phyloP scores from a whole-genome alignment of 2,329 filamentous ascomycete genomes.

The Dendrostoma leiphaemia region DNA sequence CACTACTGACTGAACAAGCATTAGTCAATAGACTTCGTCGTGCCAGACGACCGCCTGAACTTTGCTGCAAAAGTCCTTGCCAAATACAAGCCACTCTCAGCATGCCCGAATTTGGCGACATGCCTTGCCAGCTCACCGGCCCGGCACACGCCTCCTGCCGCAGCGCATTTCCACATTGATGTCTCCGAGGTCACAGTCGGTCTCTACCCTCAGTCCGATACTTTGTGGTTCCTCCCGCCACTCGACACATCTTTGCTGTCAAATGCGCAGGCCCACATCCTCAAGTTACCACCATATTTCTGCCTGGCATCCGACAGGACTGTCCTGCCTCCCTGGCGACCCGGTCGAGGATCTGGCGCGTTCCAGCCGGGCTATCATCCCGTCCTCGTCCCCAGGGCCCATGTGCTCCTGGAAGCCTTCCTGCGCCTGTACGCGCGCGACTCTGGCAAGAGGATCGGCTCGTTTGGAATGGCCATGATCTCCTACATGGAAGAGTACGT shows the following conservation, averaged over 20 bases:
- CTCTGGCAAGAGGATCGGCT: constrained; percentile 18
- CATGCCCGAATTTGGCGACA: constrained; percentile 16
- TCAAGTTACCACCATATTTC: constrained; percentile 17
- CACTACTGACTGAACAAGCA: constrained; percentile 1
- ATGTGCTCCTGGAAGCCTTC: constrained; percentile 26
- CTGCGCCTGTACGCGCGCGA: constrained; percentile 25
- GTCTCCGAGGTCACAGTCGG: constrained; percentile 22
- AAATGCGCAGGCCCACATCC: not conserved
- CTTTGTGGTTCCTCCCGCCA: constrained; percentile 25
- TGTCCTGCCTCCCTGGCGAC: constrained; percentile 23
- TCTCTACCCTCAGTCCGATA: constrained; percentile 24
- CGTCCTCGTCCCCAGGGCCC: constrained; percentile 22
- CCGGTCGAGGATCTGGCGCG: constrained; percentile 20
- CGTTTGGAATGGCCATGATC: constrained; percentile 24
- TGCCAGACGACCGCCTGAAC: constrained; percentile 20
- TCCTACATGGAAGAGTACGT: constrained; percentile 25
- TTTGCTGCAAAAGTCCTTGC: constrained; percentile 14
- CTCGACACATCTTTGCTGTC: constrained; percentile 19
- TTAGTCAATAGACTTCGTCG: constrained; percentile 24
- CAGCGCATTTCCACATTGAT: constrained; percentile 18
- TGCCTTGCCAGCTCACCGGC: constrained; percentile 19
- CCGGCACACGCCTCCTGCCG: constrained; percentile 20
- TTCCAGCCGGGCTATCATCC: constrained; percentile 14
- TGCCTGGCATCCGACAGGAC: constrained; percentile 23
- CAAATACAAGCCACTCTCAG: constrained; percentile 7